Conservation (phyloP, 805 yeast species). For the Zygoascus bituminiphila region DNA sequence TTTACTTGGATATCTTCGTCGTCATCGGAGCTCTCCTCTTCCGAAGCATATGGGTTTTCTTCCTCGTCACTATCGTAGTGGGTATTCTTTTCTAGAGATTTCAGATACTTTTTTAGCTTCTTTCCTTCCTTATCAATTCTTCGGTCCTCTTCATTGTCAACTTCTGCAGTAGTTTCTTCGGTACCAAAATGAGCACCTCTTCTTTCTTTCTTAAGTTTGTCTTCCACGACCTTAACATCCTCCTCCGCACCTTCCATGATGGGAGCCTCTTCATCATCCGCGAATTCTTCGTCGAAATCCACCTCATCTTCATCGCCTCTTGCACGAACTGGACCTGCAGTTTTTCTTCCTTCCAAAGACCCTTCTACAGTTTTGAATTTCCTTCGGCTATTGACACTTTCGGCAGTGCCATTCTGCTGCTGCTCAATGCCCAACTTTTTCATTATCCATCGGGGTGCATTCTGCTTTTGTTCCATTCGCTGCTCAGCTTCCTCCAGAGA, state of each 20-base stretch:
- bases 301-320: slow-evolving; percentile 61
- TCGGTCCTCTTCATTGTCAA: slow-evolving; percentile 58
- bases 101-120: slow-evolving; percentile 71
- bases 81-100: slow-evolving; percentile 75
- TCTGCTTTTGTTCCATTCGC: slow-evolving; percentile 70
- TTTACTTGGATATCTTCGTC: slow-evolving; percentile 21
- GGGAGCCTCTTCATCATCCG: slow-evolving; percentile 98
- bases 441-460: slow-evolving; percentile 94
- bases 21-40: slow-evolving; percentile 43
- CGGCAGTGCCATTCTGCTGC: slow-evolving; percentile 43
- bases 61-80: slow-evolving; percentile 81
- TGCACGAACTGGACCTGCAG: slow-evolving; percentile 25
- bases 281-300: slow-evolving; percentile 94
- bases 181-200: slow-evolving; percentile 63
- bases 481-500: slow-evolving; percentile 96
- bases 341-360: slow-evolving; percentile 26
- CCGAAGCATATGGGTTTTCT: slow-evolving; percentile 71
- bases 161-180: slow-evolving; percentile 52
- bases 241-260: slow-evolving; percentile 93
- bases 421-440: slow-evolving; percentile 65
- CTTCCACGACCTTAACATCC: slow-evolving; percentile 84
- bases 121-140: slow-evolving; percentile 87
- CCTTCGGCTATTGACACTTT: slow-evolving; percentile 34
- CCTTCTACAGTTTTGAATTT: slow-evolving; percentile 44
- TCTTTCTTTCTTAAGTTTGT: slow-evolving; percentile 31